A percentile compares a stretch with the other conserved stretches of the same genome.
These are phyloP conservation scores for Apiotrichum sp. DNA, from an alignment of 1,284 basidiomycete genomes.

Conservation along the genomic window DNA sequence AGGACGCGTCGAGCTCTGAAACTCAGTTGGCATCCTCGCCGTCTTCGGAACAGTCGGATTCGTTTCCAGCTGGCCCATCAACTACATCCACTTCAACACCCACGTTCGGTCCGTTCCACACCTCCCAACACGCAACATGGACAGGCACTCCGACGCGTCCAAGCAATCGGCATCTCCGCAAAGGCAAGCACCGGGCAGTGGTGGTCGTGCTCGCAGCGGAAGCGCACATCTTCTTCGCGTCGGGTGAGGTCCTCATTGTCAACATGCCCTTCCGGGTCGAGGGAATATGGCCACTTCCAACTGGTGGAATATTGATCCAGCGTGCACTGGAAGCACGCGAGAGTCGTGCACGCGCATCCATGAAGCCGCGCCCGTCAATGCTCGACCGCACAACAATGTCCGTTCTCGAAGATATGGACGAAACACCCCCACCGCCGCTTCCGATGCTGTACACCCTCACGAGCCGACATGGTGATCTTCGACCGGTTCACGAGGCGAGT, in stretches of 20 bases:
- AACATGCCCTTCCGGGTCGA: constrained; percentile 75
- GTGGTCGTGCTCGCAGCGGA: constrained; percentile 72
- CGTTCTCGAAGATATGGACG: constrained; percentile 55
- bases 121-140: constrained; percentile 19
- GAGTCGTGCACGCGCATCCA: background rate
- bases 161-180: background rate
- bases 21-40: too few relatives aligned
- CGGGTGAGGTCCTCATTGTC: constrained; percentile 69
- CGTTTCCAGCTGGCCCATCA: background rate
- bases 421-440: constrained; percentile 60
- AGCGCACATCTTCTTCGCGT: constrained; percentile 65
- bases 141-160: background rate
- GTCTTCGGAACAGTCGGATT: too few relatives aligned
- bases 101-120: constrained; percentile 45
- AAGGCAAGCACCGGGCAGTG: constrained; percentile 51
- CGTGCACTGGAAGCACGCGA: constrained; percentile 50
- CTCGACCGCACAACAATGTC: constrained; percentile 25
- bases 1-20: too few relatives aligned
- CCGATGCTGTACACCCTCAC: constrained; percentile 72
- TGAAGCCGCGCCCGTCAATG: constrained; percentile 11
- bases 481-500: constrained; percentile 51
- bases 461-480: constrained; percentile 68
- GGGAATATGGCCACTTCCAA: constrained; percentile 63
- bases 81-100: background rate
- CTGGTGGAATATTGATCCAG: constrained; percentile 53